These are phyloP conservation scores for Eudorina sp. DNA, from an alignment of 139 green algal species.

Conservation along the genomic window DNA sequence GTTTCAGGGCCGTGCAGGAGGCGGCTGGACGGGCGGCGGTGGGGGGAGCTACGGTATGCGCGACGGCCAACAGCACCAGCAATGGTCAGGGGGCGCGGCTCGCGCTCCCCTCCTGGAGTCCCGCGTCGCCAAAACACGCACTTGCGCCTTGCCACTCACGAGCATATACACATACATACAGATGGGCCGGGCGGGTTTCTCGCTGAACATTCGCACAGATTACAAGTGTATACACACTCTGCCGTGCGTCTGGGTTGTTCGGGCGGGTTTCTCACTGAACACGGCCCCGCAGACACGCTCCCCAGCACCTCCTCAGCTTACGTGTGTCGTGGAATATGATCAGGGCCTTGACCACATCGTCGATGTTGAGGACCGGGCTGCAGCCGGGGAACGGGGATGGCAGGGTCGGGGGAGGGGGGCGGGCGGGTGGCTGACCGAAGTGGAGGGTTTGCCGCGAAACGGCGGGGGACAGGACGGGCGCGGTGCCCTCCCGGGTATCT, in stretches of 20 bases:
- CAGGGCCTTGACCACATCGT: slow-evolving; percentile 52
- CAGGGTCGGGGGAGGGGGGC: background rate
- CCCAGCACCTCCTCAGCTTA: background rate
- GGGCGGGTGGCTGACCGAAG: too few species aligned
- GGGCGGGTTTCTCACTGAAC: background rate
- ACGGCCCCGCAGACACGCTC: too few species aligned
- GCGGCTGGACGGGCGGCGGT: background rate
- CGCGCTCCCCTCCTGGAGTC: too few species aligned
- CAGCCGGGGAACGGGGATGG: background rate
- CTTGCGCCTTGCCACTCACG: background rate
- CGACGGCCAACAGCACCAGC: too few species aligned
- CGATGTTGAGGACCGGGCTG: slow-evolving; percentile 58
- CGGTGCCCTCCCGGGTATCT: background rate
- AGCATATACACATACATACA: background rate
- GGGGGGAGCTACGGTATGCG: background rate
- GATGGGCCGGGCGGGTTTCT: too few species aligned
- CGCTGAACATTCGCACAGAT: too few species aligned
- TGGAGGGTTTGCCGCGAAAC: too few species aligned
- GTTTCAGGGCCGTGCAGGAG: background rate
- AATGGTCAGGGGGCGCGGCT: too few species aligned
- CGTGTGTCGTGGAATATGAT: slow-evolving; percentile 43
- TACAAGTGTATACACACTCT: background rate
- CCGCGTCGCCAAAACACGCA: too few species aligned
- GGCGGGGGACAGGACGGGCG: background rate
- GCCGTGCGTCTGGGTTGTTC: too few species aligned